Evolutionary conservation across 2,329 filamentous ascomycete species (phyloP), one percentile per base, ranked within the genome.

Genomic region (Ceratocystis colombiana): DNA sequence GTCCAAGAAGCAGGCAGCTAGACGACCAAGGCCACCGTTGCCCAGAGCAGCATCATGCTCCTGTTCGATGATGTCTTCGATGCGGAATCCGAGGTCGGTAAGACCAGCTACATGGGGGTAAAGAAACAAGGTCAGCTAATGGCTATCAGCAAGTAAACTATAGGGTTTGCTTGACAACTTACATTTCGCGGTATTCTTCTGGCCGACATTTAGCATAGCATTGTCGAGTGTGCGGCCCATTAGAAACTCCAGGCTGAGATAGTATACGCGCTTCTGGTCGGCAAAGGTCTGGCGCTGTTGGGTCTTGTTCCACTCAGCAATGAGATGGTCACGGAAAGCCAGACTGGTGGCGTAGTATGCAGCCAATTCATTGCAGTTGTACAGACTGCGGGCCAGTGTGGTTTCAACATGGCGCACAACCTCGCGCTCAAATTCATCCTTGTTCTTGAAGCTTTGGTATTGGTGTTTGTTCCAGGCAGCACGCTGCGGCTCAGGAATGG

Each of bases 201-300:
- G 81, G 28, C 89, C 89, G 66, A 96, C 85, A 75, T 99, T 99
- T 70, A 99, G 83, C 90, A 99, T 96, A 69, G 94, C 93, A 84
- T 99, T 99, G 80, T 99, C 94, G 70, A 99, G 79, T 61, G 94
- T 89, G 74, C 94, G 84, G 53, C 94, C 94, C 94, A 99, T 99
- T 72, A 99, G 79, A 73, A 99, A 99, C 77, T 99, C 94, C 67
- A 99, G 84, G 71, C 92, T 96, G 68, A 99, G 84, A 75, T 99
- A 99, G 79, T 99, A 99, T 71, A 99, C 84, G 69, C 94, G 86
- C 82, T 99, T 99, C 77, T 85, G 86, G 74, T 97, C 94, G 67
- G 84, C 82, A 72, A 89, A 90, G 0, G 93, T 96, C 77, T 99
- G 94, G 68, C 88, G 87, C 79, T 99, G 94, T 79, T 99, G 94